Base-by-base conservation (phyloP, 2,329 filamentous ascomycete genomes). In the Epichloe scottii region DNA sequence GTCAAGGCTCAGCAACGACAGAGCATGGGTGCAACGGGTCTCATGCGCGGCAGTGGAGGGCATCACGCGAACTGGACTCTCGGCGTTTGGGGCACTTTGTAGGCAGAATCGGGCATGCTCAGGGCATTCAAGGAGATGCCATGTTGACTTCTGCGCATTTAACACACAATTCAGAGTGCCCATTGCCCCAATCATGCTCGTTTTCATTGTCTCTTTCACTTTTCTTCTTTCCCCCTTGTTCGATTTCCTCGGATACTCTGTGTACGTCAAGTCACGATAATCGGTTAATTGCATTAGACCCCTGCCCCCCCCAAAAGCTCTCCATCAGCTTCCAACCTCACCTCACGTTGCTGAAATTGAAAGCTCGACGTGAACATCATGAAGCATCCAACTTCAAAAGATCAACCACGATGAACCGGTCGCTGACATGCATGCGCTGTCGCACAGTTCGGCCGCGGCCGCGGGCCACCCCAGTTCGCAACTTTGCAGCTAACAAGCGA, bases 21-120 rank as follows among this genome's bases (percentile, higher is more conserved):
- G 63, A 85, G 82, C 59, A 73, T 85, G 70, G 81, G 78, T 0
- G 68, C 78, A 0, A 76, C 75, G 10, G 73, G 75, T 15, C 60
- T 81, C 55, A 61, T 64, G 37, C 59, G 67, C 38, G 61, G 63
- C 11, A 59, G 60, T 26, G 66, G 65, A 51, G 64, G 64, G 3
- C 63, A 69, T 50, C 71, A 74, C 52, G 61, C 69, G 12, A 77
- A 69, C 54, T 85, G 80, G 80, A 84, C 81, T 3, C 61, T 85
- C 48, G 81, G 81, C 0, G 62, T 75, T 10, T 85, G 81, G 81
- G 81, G 78, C 5, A 61, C 76, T 71, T 53, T 71, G 37, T 76
- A 64, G 58, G 14, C 2, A 15, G n/a, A 38, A 21, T n/a, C 35
- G 11, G 4, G 40, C 5, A 12, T 48, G 11, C n/a, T 49, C 30